Evolutionary conservation across 106 monocot species (phyloP).

Genomic region (Acanthochlamys bracteata): DNA sequence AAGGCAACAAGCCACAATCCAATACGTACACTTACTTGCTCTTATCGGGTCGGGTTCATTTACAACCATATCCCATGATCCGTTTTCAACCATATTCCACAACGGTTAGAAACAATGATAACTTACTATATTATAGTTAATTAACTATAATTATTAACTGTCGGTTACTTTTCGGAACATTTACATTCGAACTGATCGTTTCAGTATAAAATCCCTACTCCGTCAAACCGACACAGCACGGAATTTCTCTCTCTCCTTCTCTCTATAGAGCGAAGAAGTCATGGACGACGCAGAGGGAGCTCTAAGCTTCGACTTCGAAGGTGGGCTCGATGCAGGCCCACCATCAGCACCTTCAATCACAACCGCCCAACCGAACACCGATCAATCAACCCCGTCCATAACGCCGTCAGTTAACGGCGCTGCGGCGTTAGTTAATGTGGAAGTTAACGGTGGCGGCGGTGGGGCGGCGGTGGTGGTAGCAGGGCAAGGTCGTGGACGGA

Average conservation of each 20-base stretch:
- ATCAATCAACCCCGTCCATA: no score
- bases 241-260: background rate
- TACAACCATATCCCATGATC: no score
- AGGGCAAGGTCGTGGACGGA: conserved; percentile 26
- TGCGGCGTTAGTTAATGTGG: background rate
- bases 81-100: no score
- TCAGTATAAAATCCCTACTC: background rate
- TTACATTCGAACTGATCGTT: background rate
- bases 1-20: no score
- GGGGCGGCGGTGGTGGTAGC: background rate
- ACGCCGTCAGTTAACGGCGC: no score
- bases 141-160: no score
- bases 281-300: conserved; percentile 82
- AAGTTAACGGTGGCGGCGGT: background rate
- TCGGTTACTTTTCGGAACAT: no score
- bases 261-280: background rate
- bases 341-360: conserved; percentile 7
- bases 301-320: conserved; percentile 98
- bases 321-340: conserved; percentile 64
- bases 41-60: no score
- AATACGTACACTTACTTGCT: no score
- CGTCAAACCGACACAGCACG: background rate
- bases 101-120: no score
- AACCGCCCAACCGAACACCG: no score
- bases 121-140: no score